These are phyloP conservation scores for Penicillium sclerotigenum DNA, from an alignment of 2,329 filamentous ascomycete species.

Conservation along the genomic window DNA sequence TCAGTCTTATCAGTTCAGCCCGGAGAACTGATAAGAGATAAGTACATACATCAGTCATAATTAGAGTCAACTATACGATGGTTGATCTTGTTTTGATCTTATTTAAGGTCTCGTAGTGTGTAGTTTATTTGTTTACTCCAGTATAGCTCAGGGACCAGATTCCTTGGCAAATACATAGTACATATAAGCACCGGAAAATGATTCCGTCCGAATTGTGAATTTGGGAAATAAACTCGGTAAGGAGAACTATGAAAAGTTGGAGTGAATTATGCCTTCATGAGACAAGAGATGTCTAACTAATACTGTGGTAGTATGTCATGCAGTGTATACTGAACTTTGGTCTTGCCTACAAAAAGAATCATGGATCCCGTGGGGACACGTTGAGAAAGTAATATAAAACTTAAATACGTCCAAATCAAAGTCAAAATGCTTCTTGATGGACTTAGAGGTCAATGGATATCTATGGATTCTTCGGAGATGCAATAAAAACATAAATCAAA, in stretches of 20 bases:
- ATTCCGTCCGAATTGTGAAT: not conserved
- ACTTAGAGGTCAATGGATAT: not conserved
- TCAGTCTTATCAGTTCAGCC: not conserved
- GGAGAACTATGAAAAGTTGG: too few relatives aligned
- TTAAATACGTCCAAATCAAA: not conserved
- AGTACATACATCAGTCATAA: too few relatives aligned
- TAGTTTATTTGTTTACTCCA: not conserved
- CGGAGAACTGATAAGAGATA: slow-evolving; percentile 1
- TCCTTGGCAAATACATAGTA: not conserved
- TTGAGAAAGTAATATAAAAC: not conserved
- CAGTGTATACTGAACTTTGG: not conserved
- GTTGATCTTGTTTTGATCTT: not conserved
- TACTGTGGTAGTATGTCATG: not conserved
- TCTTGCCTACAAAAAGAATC: not conserved
- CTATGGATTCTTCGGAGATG: not conserved
- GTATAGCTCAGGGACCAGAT: not conserved
- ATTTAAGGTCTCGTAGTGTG: not conserved
- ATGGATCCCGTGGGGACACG: not conserved
- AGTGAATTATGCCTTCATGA: too few relatives aligned
- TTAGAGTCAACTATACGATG: not conserved
- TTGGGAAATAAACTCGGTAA: too few relatives aligned
- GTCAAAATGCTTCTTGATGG: not conserved
- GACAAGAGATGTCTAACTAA: not conserved
- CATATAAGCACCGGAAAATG: not conserved
- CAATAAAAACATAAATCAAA: not conserved